Base-by-base conservation (phyloP, 768 basidiomycete species). In the Lactifluus echinatus region DNA sequence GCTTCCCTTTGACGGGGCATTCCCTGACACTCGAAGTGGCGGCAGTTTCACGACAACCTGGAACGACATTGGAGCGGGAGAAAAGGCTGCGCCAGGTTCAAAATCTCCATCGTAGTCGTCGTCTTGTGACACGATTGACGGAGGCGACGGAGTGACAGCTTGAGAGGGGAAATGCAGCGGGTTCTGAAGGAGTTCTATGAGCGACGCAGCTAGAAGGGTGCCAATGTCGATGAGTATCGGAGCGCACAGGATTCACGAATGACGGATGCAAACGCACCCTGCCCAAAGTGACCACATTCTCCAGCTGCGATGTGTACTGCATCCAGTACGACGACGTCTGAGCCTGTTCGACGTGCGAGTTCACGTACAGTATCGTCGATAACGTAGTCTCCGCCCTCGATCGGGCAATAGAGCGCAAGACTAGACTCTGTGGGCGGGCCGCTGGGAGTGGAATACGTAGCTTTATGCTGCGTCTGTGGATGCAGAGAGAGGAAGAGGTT, bases 271-370 rank as follows among this genome's bases (percentile, higher is more conserved):
- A n/a, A 62, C 56, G 64, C 64, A 85, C 88, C 87, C 77, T 84
- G 79, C 26, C 93, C 92, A 68, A 91, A 91, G 19, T 78, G 75
- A 2, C 93, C 93, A 76, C 84, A 87, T 69, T 90, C 85, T n/a
- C 92, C 90, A 3, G 91, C 85, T 33, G 88, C 91, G 19, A 95
- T 74, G 57, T 93, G 88, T 8, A 85, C 82, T 3, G 86, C 75
- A 72, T 97, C 93, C 49, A 97, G 67, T 14, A 93, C 80, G 8
- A 94, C 76, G 11, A 96, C 84, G 61, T 96, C 94, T 19, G 91
- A 80, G 26, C 79, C 81, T 2, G 84, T 82, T 52, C 79, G 77
- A 47, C 79, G 77, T 5, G 89, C 91, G 61, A 94, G 71, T 67
- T 90, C 87, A 37, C 78, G 76, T 11, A 95, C 83, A 3, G 91